Evolutionary conservation across 2,329 filamentous ascomycete genomes (phyloP).

Genomic region (Septoria petroselini): DNA sequence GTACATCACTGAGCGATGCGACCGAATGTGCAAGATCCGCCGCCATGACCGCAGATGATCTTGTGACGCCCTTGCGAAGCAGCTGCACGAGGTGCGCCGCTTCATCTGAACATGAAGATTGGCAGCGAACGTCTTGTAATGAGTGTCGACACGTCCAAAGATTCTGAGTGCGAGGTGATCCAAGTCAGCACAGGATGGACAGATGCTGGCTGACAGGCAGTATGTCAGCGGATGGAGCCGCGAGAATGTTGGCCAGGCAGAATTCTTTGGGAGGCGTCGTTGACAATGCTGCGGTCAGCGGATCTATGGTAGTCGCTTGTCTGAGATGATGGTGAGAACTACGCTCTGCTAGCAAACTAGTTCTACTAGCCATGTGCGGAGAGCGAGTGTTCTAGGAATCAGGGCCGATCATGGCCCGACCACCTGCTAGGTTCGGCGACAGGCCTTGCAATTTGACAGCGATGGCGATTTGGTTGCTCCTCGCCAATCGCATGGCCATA

Average conservation of each 20-base stretch:
- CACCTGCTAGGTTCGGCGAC: not conserved
- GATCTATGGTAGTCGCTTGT: not conserved
- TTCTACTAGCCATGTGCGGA: not conserved
- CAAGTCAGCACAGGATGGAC: too few relatives aligned
- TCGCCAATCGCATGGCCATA: not conserved
- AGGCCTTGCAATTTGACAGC: not conserved
- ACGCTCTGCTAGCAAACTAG: not conserved
- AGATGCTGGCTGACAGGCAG: too few relatives aligned
- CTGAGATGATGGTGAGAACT: not conserved
- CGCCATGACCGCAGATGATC: conserved; percentile 1
- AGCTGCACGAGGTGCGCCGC: not conserved
- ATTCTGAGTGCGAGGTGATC: too few relatives aligned
- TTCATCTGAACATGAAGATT: not conserved
- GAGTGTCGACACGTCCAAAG: too few relatives aligned
- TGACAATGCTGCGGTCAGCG: not conserved
- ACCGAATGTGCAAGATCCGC: conserved; percentile 6
- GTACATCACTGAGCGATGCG: conserved; percentile 3
- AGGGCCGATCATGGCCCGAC: not conserved
- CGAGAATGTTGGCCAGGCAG: too few relatives aligned
- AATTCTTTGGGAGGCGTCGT: too few relatives aligned
- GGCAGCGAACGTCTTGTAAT: not conserved
- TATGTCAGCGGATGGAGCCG: too few relatives aligned
- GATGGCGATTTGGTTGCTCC: not conserved
- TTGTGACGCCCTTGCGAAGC: not conserved
- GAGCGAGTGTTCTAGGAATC: not conserved